Conservation (phyloP, 805 yeast species). For the Scheffersomyces stipitis region DNA sequence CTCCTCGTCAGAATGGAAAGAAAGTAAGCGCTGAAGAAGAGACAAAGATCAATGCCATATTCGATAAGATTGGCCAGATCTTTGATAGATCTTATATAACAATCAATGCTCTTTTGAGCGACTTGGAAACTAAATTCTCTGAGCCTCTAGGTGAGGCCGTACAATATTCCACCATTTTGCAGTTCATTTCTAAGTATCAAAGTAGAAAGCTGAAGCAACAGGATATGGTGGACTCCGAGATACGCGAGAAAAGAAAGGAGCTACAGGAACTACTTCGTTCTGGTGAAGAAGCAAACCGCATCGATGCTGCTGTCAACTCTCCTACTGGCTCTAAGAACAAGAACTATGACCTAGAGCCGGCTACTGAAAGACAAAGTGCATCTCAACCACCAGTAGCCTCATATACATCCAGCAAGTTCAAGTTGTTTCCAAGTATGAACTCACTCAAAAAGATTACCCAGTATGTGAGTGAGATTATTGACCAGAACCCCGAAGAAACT, state of each 20-base stretch:
- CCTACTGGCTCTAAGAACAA: conserved; percentile 21
- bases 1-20: conserved; percentile 16
- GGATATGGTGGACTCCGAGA: conserved; percentile 28
- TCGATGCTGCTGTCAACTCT: conserved; percentile 23
- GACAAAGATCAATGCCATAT: conserved; percentile 29
- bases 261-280: conserved; percentile 27
- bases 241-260: conserved; percentile 31
- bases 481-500: conserved; percentile 64
- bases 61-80: conserved; percentile 84
- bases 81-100: conserved; percentile 66
- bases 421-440: conserved; percentile 50
- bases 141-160: conserved; percentile 75
- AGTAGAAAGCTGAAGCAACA: conserved; percentile 37
- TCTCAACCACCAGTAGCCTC: conserved; percentile 11
- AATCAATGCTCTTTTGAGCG: conserved; percentile 51
- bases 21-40: conserved; percentile 21
- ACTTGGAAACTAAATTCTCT: conserved; percentile 57
- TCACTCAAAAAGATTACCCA: conserved; percentile 51
- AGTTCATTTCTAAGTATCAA: conserved; percentile 60
- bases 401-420: conserved; percentile 37
- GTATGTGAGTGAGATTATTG: conserved; percentile 56
- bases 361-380: not conserved
- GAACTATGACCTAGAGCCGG: conserved; percentile 18
- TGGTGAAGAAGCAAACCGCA: conserved; percentile 28
- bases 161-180: conserved; percentile 58